phyloP scores from a whole-genome alignment of 148 eudicot genomes.

The Vaccinium macrocarpon region DNA sequence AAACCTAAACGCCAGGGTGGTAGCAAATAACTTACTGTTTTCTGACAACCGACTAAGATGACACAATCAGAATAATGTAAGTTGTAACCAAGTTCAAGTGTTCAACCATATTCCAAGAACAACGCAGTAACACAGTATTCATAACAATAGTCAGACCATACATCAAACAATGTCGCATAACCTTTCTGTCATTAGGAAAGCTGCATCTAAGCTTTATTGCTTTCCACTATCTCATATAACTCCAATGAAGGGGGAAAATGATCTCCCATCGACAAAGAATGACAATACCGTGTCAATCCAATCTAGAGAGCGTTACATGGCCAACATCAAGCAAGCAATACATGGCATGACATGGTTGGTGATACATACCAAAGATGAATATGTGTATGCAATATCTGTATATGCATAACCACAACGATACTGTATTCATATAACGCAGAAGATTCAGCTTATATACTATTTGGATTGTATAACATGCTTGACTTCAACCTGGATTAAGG shows the following conservation, averaged over 20 bases:
- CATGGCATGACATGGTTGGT: neutral
- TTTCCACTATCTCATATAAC: neutral
- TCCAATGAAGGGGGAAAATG: neutral
- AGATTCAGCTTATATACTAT: neutral
- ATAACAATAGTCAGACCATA: neutral
- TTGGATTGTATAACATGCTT: neutral
- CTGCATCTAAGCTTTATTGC: neutral
- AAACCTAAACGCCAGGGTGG: neutral
- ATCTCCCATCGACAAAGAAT: neutral
- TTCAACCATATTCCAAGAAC: neutral
- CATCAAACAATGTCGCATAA: neutral
- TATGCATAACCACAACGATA: neutral
- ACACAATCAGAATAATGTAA: neutral
- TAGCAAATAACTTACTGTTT: neutral
- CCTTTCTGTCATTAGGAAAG: neutral
- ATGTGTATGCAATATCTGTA: neutral
- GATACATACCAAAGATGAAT: neutral
- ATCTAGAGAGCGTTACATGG: neutral
- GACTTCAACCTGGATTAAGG: neutral
- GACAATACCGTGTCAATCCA: neutral
- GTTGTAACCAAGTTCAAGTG: neutral
- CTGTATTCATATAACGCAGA: neutral
- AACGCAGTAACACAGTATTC: no score
- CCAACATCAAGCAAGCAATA: neutral
- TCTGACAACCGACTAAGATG: neutral